Evolutionary conservation across 1,284 basidiomycete genomes (phyloP).

Genomic region (Trametes hirsuta): DNA sequence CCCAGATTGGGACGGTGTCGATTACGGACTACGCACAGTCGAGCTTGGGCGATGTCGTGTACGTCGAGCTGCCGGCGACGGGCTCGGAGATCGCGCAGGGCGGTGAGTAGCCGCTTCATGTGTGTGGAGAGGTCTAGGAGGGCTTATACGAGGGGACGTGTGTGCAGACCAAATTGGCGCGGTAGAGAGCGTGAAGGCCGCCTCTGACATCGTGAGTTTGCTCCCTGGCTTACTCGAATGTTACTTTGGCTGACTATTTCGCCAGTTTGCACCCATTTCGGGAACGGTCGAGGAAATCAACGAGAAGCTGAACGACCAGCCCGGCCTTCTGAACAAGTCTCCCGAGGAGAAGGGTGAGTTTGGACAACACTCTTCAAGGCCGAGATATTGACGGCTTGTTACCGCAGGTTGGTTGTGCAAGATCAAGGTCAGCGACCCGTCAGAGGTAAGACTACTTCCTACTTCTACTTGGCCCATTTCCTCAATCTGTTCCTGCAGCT

Average conservation of each 20-base stretch:
- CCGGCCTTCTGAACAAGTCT: slow-evolving; percentile 88
- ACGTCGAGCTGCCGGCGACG: slow-evolving; percentile 87
- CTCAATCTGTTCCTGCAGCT: slow-evolving; percentile 48
- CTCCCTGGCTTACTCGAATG: slow-evolving; percentile 1
- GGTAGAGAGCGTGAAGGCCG: slow-evolving; percentile 98
- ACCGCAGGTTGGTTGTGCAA: slow-evolving; percentile 92
- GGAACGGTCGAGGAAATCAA: slow-evolving; percentile 87
- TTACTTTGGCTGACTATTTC: neutral
- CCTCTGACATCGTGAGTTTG: slow-evolving; percentile 83
- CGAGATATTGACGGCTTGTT: neutral
- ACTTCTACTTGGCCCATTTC: neutral
- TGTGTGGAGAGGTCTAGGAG: neutral
- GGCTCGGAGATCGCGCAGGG: slow-evolving; percentile 76
- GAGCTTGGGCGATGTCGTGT: slow-evolving; percentile 95
- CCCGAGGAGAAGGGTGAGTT: slow-evolving; percentile 82
- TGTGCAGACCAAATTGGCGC: slow-evolving; percentile 86
- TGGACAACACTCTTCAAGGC: neutral
- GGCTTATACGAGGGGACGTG: neutral
- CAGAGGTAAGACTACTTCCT: slow-evolving; percentile 53
- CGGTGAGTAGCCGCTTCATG: slow-evolving; percentile 54
- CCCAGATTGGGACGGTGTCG: slow-evolving; percentile 81
- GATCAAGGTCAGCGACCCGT: slow-evolving; percentile 80
- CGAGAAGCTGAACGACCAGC: slow-evolving; percentile 67
- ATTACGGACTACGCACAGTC: slow-evolving; percentile 96
- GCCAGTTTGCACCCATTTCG: slow-evolving; percentile 89